phyloP scores from a whole-genome alignment of 768 basidiomycete genomes.

The Rossbeevera mucosa region DNA sequence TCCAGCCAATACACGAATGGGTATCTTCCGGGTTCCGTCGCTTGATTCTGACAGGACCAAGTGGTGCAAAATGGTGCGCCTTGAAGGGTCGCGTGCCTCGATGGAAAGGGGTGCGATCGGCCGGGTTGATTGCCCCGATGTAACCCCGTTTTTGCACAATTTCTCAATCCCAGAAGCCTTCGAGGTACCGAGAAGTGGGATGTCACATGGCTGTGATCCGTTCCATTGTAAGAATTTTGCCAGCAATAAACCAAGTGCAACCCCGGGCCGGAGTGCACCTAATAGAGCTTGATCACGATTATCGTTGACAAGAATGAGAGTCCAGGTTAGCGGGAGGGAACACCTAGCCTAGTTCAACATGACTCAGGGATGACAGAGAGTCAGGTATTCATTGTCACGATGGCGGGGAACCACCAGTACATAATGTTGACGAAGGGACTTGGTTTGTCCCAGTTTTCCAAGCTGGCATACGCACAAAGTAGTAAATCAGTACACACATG shows the following conservation, averaged over 20 bases:
- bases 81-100: constrained; percentile 47
- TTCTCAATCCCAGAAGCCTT: constrained; percentile 62
- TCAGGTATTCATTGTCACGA: constrained; percentile 29
- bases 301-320: constrained; percentile 58
- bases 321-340: constrained; percentile 60
- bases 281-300: constrained; percentile 58
- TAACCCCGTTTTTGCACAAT: constrained; percentile 85
- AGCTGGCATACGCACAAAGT: neutral
- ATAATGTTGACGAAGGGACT: neutral
- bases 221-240: too few species aligned
- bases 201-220: constrained; percentile 45
- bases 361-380: constrained; percentile 64
- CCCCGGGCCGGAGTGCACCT: neutral
- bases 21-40: constrained; percentile 69
- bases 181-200: constrained; percentile 65
- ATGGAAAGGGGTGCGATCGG: constrained; percentile 89
- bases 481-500: neutral
- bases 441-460: neutral
- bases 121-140: constrained; percentile 87
- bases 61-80: neutral
- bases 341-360: constrained; percentile 57
- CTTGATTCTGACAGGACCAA: constrained; percentile 52
- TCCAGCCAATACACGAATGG: constrained; percentile 81
- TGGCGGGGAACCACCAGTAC: neutral
- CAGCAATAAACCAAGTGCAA: neutral